Evolutionary conservation across 2,329 filamentous ascomycete genomes (phyloP), one percentile per base, ranked within the genome.

Genomic region (Dendryphion nanum): DNA sequence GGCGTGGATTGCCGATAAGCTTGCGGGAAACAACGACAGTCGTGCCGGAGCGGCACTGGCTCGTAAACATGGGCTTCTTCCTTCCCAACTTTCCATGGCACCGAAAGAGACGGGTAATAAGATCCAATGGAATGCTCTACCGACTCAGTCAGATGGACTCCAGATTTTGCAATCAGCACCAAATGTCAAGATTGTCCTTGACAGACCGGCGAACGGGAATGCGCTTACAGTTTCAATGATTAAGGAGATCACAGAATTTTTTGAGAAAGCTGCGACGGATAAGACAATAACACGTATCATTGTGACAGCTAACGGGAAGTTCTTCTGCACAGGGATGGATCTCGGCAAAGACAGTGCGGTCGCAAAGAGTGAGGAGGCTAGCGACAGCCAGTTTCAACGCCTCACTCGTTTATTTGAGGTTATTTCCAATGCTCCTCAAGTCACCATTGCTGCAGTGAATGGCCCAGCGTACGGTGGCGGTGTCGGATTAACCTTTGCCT

Each of bases 321-420:
- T 53, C 47, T 71, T 71, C 42, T 71, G 66, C 40, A 68, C 68
- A 0, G 69, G 66, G 3, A 68, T 70, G 67, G 64, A 71, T 37
- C 53, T 69, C 0, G 38, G 56, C 41, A 21, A 20, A n/a, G 18
- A 24, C 53, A 5, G 42, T 49, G 7, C 54, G 50, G 8, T 59
- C 51, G 35, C 30, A 26, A n/a, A 12, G 18, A 13, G 16, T 5
- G 16, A 31, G 6, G 30, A 26, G 15, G 31, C 21, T 18, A 14
- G 12, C 10, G 4, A 8, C 8, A n/a, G n/a, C 8, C 8, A 26
- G 23, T 26, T 26, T 26, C 23, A n/a, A 8, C 8, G n/a, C 8
- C n/a, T 26, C 23, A 26, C 23, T 26, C 8, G n/a, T 8, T n/a
- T 26, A 26, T 26, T 26, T 26, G 23, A 26, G n/a, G n/a, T n/a